Evolutionary conservation across 1,139 yeast genomes (phyloP).

Genomic region (Candida tunisiensis): DNA sequence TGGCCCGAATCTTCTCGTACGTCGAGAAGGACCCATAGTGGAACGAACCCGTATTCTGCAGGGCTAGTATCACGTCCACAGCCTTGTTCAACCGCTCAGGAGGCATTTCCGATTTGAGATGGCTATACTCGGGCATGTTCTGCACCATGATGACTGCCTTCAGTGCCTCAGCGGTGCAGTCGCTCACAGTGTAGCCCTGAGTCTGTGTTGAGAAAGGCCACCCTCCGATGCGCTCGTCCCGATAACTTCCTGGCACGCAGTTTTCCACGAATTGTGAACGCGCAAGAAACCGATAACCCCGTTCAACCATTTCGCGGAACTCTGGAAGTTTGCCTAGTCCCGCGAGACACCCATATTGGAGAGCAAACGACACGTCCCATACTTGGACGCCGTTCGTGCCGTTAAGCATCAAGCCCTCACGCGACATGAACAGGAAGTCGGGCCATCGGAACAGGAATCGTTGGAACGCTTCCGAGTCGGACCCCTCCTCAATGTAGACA

Average conservation of each 20-base stretch:
- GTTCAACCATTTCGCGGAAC: conserved; percentile 42
- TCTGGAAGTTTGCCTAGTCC: conserved; percentile 61
- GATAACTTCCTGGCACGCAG: conserved; percentile 58
- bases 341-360: conserved; percentile 68
- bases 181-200: conserved; percentile 94
- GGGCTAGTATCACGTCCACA: conserved; percentile 46
- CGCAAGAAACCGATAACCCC: conserved; percentile 55
- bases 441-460: conserved; percentile 43
- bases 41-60: conserved; percentile 66
- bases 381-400: conserved; percentile 98
- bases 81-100: conserved; percentile 44
- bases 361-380: conserved; percentile 89
- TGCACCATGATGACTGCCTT: conserved; percentile 90
- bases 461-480: conserved; percentile 41
- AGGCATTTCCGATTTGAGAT: conserved; percentile 33
- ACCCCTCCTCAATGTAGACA: conserved; percentile 51
- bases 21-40: conserved; percentile 90
- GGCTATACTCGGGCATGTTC: conserved; percentile 37
- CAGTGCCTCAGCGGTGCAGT: conserved; percentile 92
- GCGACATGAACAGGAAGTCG: conserved; percentile 71
- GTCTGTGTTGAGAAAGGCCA: conserved; percentile 95
- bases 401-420: conserved; percentile 83
- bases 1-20: conserved; percentile 74
- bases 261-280: conserved; percentile 77
- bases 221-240: conserved; percentile 81